phyloP scores from a whole-genome alignment of 2,329 filamentous ascomycete genomes.

The Diplodia seriata region DNA sequence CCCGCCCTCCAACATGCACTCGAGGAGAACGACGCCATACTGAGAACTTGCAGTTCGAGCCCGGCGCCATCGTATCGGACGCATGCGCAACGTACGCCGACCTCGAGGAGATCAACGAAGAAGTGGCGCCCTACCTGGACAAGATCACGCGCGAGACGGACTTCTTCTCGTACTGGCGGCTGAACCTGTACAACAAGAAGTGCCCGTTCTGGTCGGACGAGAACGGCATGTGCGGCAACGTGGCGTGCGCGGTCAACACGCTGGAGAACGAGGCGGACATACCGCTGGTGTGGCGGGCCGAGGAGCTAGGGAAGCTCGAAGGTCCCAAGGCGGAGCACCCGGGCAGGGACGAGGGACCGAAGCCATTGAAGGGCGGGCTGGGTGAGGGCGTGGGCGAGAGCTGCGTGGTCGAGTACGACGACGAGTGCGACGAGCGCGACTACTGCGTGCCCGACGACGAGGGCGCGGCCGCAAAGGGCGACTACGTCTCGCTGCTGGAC shows the following conservation, averaged over 20 bases:
- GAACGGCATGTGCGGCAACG: slow-evolving; percentile 93
- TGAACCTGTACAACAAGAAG: slow-evolving; percentile 92
- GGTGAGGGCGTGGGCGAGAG: slow-evolving; percentile 91
- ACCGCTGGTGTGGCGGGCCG: slow-evolving; percentile 86
- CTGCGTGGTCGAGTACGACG: slow-evolving; percentile 96
- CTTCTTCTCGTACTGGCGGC: slow-evolving; percentile 96
- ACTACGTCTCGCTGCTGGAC: slow-evolving; percentile 92
- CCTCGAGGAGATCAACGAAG: slow-evolving; percentile 81
- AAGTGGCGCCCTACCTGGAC: slow-evolving; percentile 76
- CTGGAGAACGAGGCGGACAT: slow-evolving; percentile 95
- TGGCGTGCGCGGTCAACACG: slow-evolving; percentile 93
- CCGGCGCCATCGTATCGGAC: slow-evolving; percentile 87
- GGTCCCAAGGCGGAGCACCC: slow-evolving; percentile 92
- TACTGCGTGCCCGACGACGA: slow-evolving; percentile 98
- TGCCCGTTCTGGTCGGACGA: slow-evolving; percentile 97
- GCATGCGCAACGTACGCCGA: slow-evolving; percentile 93
- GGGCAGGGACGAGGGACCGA: slow-evolving; percentile 69
- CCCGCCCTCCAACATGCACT: neutral
- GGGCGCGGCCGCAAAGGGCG: slow-evolving; percentile 81
- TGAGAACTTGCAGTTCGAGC: slow-evolving; percentile 73
- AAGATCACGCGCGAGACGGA: slow-evolving; percentile 87
- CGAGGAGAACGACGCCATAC: neutral
- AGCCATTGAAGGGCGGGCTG: slow-evolving; percentile 80
- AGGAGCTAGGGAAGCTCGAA: slow-evolving; percentile 89
- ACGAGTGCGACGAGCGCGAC: slow-evolving; percentile 94